These are phyloP conservation scores for Leishmania major DNA, from an alignment of 208 protist species.

Conservation along the genomic window DNA sequence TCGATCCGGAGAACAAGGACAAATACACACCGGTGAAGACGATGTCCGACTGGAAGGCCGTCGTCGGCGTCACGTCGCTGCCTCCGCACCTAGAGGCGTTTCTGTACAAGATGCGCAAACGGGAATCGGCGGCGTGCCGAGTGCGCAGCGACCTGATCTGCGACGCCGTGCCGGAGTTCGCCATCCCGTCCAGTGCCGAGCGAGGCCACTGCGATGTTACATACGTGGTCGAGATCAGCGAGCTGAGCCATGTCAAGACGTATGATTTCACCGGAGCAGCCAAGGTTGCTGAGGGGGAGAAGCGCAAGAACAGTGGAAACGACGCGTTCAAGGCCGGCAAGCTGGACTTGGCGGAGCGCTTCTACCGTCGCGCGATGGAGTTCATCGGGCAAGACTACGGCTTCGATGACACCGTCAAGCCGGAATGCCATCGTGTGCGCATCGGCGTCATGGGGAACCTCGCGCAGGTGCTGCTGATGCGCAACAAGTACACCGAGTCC, in stretches of 20 bases:
- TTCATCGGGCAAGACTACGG: slow-evolving; percentile 85
- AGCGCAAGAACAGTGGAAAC: slow-evolving; percentile 84
- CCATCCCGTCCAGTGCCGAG: slow-evolving; percentile 44
- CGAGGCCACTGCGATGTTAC: slow-evolving; percentile 43
- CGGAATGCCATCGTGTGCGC: slow-evolving; percentile 50
- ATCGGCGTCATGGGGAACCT: slow-evolving; percentile 73
- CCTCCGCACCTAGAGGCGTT: slow-evolving; percentile 75
- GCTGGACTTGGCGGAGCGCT: slow-evolving; percentile 61
- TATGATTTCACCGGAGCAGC: slow-evolving; percentile 66
- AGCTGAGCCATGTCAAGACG: slow-evolving; percentile 55
- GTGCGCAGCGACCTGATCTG: slow-evolving; percentile 47
- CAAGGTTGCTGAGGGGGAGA: slow-evolving; percentile 67
- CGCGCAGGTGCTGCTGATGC: slow-evolving; percentile 74
- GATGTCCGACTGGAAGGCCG: slow-evolving; percentile 47
- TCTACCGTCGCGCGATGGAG: slow-evolving; percentile 87
- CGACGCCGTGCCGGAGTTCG: slow-evolving; percentile 53
- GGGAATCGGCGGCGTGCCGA: slow-evolving; percentile 71
- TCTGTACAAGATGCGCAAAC: slow-evolving; percentile 73
- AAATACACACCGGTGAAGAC: slow-evolving; percentile 48
- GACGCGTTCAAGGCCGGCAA: slow-evolving; percentile 72
- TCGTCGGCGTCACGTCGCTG: slow-evolving; percentile 66
- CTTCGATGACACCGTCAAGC: slow-evolving; percentile 57
- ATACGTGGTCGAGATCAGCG: slow-evolving; percentile 74
- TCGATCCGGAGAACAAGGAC: slow-evolving; percentile 47
- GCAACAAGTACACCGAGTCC: slow-evolving; percentile 50